These are phyloP conservation scores for Acer negundo DNA, from an alignment of 345 rosid species.

Conservation along the genomic window DNA sequence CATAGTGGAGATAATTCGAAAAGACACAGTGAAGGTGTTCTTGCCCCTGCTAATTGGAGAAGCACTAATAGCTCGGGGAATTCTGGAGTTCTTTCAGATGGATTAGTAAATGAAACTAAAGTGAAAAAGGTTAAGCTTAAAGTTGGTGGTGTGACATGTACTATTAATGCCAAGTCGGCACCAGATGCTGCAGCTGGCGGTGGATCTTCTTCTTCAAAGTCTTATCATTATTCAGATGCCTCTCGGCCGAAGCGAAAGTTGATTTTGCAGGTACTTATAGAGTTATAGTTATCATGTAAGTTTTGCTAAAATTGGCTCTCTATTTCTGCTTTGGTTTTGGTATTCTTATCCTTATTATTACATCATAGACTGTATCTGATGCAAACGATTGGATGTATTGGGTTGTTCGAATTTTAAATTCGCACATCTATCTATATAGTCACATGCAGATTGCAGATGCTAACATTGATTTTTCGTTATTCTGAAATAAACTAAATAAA, in stretches of 20 bases:
- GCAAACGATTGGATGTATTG: neutral
- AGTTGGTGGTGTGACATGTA: constrained; percentile 42
- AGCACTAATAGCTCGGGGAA: constrained; percentile 28
- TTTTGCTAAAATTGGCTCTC: neutral
- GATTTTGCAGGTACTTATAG: constrained; percentile 17
- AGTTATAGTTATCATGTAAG: neutral
- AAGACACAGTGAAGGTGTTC: constrained; percentile 45
- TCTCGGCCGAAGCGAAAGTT: constrained; percentile 21
- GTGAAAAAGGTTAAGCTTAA: constrained; percentile 56
- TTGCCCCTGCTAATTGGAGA: constrained; percentile 50
- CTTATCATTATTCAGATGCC: constrained; percentile 28
- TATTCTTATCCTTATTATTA: neutral
- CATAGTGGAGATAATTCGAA: constrained; percentile 40
- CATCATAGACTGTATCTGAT: neutral
- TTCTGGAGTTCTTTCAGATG: constrained; percentile 33
- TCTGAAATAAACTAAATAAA: neutral
- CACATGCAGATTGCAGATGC: neutral
- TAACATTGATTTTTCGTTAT: neutral
- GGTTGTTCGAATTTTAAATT: neutral
- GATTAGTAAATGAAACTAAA: constrained; percentile 36
- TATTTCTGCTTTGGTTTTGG: neutral
- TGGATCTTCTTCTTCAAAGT: constrained; percentile 26
- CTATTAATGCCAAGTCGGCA: constrained; percentile 42
- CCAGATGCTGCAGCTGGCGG: constrained; percentile 30
- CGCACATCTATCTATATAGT: neutral